Base-by-base conservation (phyloP, 2,329 filamentous ascomycete species). In the Colletotrichum magnum region DNA sequence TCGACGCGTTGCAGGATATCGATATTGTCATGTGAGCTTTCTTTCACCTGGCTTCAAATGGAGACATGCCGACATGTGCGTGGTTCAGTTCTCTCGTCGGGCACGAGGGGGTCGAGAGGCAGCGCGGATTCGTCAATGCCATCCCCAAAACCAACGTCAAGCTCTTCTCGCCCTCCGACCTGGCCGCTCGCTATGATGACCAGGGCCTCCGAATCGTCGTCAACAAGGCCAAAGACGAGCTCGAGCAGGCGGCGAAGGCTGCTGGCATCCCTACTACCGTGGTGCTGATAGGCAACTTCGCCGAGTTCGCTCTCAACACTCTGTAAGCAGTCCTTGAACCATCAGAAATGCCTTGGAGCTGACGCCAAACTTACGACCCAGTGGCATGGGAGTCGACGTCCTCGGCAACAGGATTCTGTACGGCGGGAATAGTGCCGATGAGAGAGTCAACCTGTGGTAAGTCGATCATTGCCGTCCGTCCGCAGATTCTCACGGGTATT, bases 101-200 rank as follows among this genome's bases (percentile, higher is more conserved):
- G 4, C 74, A 74, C 26, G 73, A 76, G n/a, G 73, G 72, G 0
- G 48, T 75, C 15, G 7, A 56, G 6, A 70, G 59, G 28, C 75
- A 77, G 43, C 73, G 72, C 36, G 73, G 26, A 24, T 76, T 78
- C 56, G 53, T 77, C 39, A 73, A 72, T 32, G 75, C 76, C 0
- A 76, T 78, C 15, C 74, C 76, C 0, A 71, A 75, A 24, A 71
- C 75, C 1, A 71, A 72, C 3, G 76, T 78, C 6, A 74, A 76
- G 54, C 53, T 78, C 0, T 78, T 77, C 52, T 73, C 77, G 28
- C 76, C 75, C 2, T 78, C 75, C 0, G 72, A 77, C 15, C 67
- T 78, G 21, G 75, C 70, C 9, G 63, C 73, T 24, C 73, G 71
- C 7, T 71, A 67, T 15, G 74, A 75, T 16, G 72, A 75, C 56